These are phyloP conservation scores for Neurospora hispaniola DNA, from an alignment of 495 filamentous ascomycete genomes.

Conservation along the genomic window DNA sequence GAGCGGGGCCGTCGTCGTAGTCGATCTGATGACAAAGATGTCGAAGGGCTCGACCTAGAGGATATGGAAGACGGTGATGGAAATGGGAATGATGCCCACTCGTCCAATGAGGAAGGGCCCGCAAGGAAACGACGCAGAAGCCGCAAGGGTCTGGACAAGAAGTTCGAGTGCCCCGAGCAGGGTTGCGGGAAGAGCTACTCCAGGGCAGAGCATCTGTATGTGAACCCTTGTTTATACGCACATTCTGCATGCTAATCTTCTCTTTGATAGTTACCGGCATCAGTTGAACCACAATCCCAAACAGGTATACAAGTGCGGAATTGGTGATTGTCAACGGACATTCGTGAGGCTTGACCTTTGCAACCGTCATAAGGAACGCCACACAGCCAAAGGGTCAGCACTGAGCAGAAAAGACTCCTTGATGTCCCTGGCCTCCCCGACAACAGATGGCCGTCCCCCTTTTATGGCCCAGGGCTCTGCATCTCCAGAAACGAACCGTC, in stretches of 20 bases:
- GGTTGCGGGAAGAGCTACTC: slow-evolving; percentile 95
- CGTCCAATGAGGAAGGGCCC: slow-evolving; percentile 45
- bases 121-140: slow-evolving; percentile 67
- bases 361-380: slow-evolving; percentile 83
- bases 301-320: slow-evolving; percentile 92
- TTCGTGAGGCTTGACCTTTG: slow-evolving; percentile 96
- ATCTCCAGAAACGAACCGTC: slow-evolving; percentile 42
- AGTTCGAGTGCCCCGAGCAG: slow-evolving; percentile 83
- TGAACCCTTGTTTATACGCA: neutral
- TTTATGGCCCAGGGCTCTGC: slow-evolving; percentile 33
- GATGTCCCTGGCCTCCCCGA: slow-evolving; percentile 47
- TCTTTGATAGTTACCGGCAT: slow-evolving; percentile 55
- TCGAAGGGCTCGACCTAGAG: slow-evolving; percentile 30
- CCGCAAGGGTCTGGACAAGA: slow-evolving; percentile 85
- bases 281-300: slow-evolving; percentile 96
- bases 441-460: slow-evolving; percentile 32
- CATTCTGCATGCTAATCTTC: slow-evolving; percentile 12
- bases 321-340: slow-evolving; percentile 76
- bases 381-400: slow-evolving; percentile 92
- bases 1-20: slow-evolving; percentile 38
- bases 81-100: slow-evolving; percentile 32
- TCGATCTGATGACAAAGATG: slow-evolving; percentile 35
- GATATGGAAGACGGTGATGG: slow-evolving; percentile 25
- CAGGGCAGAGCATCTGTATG: slow-evolving; percentile 84
- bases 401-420: slow-evolving; percentile 81